Percentiles rank a stretch among this genome's conserved stretches.
phyloP scores from a whole-genome alignment of 805 yeast species.

The Wickerhamiella shivajii region DNA sequence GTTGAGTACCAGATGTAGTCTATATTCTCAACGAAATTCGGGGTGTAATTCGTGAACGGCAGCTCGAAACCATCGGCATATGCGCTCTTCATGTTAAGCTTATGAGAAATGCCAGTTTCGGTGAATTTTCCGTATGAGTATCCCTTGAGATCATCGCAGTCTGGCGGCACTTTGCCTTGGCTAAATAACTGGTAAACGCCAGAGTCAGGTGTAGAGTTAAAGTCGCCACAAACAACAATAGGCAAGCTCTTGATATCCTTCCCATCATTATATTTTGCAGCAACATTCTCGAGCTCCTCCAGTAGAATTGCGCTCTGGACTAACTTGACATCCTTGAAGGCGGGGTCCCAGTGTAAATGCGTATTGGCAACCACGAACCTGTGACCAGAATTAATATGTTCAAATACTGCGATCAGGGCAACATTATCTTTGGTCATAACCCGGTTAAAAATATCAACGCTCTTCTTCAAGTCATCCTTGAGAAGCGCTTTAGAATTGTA shows the following conservation, averaged over 20 bases:
- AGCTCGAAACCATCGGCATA: slow-evolving; percentile 76
- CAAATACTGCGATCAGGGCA: slow-evolving; percentile 63
- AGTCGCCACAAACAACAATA: slow-evolving; percentile 86
- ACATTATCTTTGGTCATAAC: slow-evolving; percentile 92
- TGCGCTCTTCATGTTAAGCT: slow-evolving; percentile 68
- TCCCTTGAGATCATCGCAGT: slow-evolving; percentile 70
- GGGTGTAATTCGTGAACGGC: slow-evolving; percentile 89
- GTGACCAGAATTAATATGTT: slow-evolving; percentile 58
- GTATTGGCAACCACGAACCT: slow-evolving; percentile 69
- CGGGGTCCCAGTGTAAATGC: slow-evolving; percentile 98
- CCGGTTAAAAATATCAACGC: slow-evolving; percentile 89
- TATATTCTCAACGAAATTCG: slow-evolving; percentile 81
- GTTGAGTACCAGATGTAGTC: slow-evolving; percentile 95
- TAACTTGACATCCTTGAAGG: slow-evolving; percentile 86
- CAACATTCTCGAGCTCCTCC: slow-evolving; percentile 65
- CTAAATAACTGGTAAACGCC: slow-evolving; percentile 88
- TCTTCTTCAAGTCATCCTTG: slow-evolving; percentile 68
- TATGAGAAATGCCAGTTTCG: slow-evolving; percentile 73
- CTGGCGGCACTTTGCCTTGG: slow-evolving; percentile 54
- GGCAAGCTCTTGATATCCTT: slow-evolving; percentile 43
- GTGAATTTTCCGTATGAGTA: slow-evolving; percentile 87
- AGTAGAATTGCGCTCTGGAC: slow-evolving; percentile 85
- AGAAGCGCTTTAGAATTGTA: slow-evolving; percentile 40
- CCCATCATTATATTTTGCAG: slow-evolving; percentile 27
- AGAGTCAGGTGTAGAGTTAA: slow-evolving; percentile 71